Conservation (phyloP, 2,329 filamentous ascomycete species). For the Phyllosticta paracitricarpa region DNA sequence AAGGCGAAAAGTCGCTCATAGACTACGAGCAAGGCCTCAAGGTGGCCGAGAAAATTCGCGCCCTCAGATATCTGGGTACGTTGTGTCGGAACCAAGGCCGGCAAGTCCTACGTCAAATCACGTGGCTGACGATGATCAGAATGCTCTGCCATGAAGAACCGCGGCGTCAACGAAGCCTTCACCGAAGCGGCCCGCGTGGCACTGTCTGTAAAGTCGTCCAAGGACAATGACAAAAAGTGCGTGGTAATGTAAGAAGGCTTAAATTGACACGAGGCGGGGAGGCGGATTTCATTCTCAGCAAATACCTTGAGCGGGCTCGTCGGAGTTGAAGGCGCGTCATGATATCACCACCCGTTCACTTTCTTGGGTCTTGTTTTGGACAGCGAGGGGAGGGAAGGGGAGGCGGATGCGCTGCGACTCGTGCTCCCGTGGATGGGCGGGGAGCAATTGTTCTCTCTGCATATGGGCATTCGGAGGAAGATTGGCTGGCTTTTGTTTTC, state of each 20-base stretch:
- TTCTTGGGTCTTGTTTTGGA: background rate
- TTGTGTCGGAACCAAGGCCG: background rate
- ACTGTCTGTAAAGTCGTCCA: constrained; percentile 47
- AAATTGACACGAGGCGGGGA: background rate
- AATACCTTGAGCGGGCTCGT: constrained; percentile 8
- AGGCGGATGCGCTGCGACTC: background rate
- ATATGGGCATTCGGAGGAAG: background rate
- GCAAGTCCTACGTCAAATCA: background rate
- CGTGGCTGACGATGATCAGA: constrained; percentile 42
- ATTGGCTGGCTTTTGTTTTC: background rate
- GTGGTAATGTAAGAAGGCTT: constrained; percentile 27
- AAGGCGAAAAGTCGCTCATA: constrained; percentile 54
- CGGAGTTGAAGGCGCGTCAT: constrained; percentile 6
- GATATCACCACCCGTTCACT: background rate
- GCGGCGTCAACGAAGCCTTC: constrained; percentile 96
- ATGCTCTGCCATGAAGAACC: constrained; percentile 96
- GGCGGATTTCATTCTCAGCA: constrained; percentile 1
- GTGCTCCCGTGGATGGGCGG: background rate
- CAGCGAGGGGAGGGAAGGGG: background rate
- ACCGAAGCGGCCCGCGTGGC: constrained; percentile 95
- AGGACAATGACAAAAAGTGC: constrained; percentile 36
- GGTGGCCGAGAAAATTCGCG: constrained; percentile 83
- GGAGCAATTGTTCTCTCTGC: background rate
- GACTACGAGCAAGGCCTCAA: constrained; percentile 86
- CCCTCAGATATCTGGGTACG: constrained; percentile 76